phyloP scores from a whole-genome alignment of 2,329 filamentous ascomycete genomes.

The Scolecobasidium constrictum region DNA sequence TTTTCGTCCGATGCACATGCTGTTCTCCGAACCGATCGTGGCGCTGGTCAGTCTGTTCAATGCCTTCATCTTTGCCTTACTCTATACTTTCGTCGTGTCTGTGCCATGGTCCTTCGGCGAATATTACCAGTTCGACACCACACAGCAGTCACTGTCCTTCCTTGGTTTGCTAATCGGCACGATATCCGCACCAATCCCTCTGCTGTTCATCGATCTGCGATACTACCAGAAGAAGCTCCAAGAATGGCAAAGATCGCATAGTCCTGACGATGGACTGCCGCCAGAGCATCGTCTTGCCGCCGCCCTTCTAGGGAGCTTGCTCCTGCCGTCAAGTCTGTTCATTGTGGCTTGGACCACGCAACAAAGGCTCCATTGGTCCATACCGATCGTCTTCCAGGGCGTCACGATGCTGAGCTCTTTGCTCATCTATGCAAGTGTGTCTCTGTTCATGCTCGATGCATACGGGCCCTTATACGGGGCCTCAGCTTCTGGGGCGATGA shows the following conservation, averaged over 20 bases:
- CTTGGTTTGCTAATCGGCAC: slow-evolving; percentile 21
- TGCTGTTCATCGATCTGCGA: slow-evolving; percentile 19
- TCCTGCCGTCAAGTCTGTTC: slow-evolving; percentile 21
- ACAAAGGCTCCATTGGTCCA: slow-evolving; percentile 27
- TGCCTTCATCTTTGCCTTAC: slow-evolving; percentile 18
- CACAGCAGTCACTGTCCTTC: slow-evolving; percentile 23
- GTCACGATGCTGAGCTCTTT: too few species aligned
- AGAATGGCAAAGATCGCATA: slow-evolving; percentile 3
- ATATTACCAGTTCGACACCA: slow-evolving; percentile 20
- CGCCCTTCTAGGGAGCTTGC: slow-evolving; percentile 23
- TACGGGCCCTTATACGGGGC: too few species aligned
- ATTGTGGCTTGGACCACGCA: slow-evolving; percentile 24
- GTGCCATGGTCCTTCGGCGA: slow-evolving; percentile 18
- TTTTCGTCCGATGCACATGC: slow-evolving; percentile 22
- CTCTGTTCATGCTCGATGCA: too few species aligned
- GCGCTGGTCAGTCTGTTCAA: slow-evolving; percentile 16
- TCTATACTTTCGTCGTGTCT: slow-evolving; percentile 21
- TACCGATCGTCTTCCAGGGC: too few species aligned
- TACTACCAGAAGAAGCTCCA: slow-evolving; percentile 16
- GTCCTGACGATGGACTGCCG: slow-evolving; percentile 7
- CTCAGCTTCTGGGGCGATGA: too few species aligned
- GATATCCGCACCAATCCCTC: slow-evolving; percentile 16
- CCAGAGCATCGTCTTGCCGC: slow-evolving; percentile 24
- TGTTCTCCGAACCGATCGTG: slow-evolving; percentile 26
- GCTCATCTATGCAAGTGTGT: too few species aligned